A percentile compares a stretch with the other conserved stretches of the same genome.
Conservation (phyloP, 345 rosid species). For the Barbarea vulgaris region DNA sequence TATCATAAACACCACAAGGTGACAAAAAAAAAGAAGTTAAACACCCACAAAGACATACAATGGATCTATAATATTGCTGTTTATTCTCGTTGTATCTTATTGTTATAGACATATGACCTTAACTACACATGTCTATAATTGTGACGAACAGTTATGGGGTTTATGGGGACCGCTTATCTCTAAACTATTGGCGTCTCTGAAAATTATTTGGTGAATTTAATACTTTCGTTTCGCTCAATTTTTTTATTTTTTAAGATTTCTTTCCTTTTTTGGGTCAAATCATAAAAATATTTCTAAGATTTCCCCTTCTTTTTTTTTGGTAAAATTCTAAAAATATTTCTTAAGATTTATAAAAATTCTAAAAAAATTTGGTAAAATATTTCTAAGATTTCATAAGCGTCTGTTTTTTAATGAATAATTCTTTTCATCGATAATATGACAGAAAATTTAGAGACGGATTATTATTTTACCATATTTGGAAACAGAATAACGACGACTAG, state of each 20-base stretch:
- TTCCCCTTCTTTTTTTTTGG: no score
- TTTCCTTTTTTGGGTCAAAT: no score
- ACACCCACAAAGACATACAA: not conserved
- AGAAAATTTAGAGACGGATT: not conserved
- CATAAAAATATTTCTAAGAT: no score
- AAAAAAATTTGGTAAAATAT: no score
- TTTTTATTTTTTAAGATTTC: no score
- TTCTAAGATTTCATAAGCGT: not conserved
- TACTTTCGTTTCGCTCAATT: no score
- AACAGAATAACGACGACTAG: not conserved
- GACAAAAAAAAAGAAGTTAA: no score
- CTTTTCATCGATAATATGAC: not conserved
- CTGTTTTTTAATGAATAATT: not conserved
- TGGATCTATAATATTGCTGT: not conserved
- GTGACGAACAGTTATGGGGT: not conserved
- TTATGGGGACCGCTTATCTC: not conserved
- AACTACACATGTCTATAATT: no score
- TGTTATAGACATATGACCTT: no score
- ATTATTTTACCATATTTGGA: not conserved
- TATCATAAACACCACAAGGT: not conserved
- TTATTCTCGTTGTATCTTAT: not conserved
- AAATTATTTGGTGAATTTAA: not conserved
- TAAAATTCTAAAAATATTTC: no score
- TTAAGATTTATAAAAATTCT: no score
- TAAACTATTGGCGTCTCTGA: not conserved